Conservation (phyloP, 2,329 filamentous ascomycete genomes). For the Annulohypoxylon truncatum region DNA sequence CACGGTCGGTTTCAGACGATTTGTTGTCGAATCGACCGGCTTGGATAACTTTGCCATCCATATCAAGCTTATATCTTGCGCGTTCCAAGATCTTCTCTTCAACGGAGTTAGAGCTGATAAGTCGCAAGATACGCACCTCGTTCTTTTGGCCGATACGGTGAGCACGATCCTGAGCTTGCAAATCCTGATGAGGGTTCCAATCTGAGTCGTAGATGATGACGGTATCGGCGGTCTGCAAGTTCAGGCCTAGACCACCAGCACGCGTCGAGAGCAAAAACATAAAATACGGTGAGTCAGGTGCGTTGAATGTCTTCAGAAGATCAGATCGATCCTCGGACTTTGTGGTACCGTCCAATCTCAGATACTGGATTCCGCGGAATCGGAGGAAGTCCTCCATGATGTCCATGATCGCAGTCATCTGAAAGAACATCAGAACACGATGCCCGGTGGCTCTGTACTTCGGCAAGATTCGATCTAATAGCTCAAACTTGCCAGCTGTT, state of each 20-base stretch:
- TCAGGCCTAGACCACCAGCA: slow-evolving; percentile 96
- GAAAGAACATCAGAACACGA: slow-evolving; percentile 99
- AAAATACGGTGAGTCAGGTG: slow-evolving; percentile 90
- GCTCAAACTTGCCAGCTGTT: slow-evolving; percentile 95
- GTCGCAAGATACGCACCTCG: slow-evolving; percentile 92
- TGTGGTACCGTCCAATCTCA: slow-evolving; percentile 94
- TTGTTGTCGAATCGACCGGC: slow-evolving; percentile 99
- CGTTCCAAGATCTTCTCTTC: slow-evolving; percentile 99
- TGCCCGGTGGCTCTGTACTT: slow-evolving; percentile 94
- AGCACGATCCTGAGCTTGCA: slow-evolving; percentile 98
- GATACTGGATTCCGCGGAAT: slow-evolving; percentile 82
- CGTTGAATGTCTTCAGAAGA: slow-evolving; percentile 88
- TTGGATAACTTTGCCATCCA: slow-evolving; percentile 99
- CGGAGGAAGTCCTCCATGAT: slow-evolving; percentile 99
- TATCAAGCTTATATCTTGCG: slow-evolving; percentile 97
- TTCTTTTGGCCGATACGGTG: slow-evolving; percentile 99
- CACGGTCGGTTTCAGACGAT: slow-evolving; percentile 97
- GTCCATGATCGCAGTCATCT: slow-evolving; percentile 99
- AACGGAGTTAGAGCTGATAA: slow-evolving; percentile 96
- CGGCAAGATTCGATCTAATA: slow-evolving; percentile 89
- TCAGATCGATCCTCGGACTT: slow-evolving; percentile 98
- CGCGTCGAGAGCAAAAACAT: slow-evolving; percentile 99
- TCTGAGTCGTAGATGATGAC: slow-evolving; percentile 99
- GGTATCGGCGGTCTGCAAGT: slow-evolving; percentile 96
- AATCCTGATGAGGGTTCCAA: slow-evolving; percentile 99